Percentiles rank a stretch among this genome's conserved stretches.
These are phyloP conservation scores for Phytophthora sansomeana DNA, from an alignment of 352 stramenopile genomes.

Conservation along the genomic window DNA sequence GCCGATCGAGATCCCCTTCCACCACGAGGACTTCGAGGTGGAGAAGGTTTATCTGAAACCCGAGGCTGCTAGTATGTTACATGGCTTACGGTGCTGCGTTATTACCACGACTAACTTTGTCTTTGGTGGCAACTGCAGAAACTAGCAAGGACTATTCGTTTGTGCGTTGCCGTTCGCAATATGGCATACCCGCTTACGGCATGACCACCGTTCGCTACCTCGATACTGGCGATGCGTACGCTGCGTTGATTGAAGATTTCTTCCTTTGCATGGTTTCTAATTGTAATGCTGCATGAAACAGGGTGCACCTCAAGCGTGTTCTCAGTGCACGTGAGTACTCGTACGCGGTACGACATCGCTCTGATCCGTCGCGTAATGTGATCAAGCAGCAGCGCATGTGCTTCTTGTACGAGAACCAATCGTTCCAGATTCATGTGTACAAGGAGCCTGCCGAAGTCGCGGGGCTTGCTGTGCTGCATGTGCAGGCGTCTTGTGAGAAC, in stretches of 20 bases:
- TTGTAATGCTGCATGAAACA: conserved; percentile 17
- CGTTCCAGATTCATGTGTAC: conserved; percentile 89
- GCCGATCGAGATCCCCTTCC: conserved; percentile 69
- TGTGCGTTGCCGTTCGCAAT: conserved; percentile 85
- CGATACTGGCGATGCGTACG: conserved; percentile 79
- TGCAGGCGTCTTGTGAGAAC: conserved; percentile 76
- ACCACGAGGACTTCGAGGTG: conserved; percentile 89
- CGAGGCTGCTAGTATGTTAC: conserved; percentile 56
- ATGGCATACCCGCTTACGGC: conserved; percentile 83
- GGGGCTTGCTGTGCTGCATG: conserved; percentile 73
- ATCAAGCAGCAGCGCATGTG: conserved; percentile 92
- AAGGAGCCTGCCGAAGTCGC: conserved; percentile 76
- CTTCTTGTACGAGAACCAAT: conserved; percentile 89
- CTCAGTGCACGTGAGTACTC: conserved; percentile 85
- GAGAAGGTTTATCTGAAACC: conserved; percentile 88
- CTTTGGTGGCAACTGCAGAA: conserved; percentile 38
- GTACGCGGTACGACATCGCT: conserved; percentile 83
- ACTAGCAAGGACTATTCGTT: conserved; percentile 90
- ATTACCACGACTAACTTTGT: conserved; percentile 2
- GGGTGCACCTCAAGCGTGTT: conserved; percentile 86
- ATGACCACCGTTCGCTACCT: conserved; percentile 90
- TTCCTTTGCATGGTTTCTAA: conserved; percentile 11
- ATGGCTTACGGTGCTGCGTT: not conserved
- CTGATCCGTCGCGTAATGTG: conserved; percentile 68
- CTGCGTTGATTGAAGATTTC: conserved; percentile 4